Conservation (phyloP, 1,139 yeast genomes). For the Blastobotrys ciferrii region DNA sequence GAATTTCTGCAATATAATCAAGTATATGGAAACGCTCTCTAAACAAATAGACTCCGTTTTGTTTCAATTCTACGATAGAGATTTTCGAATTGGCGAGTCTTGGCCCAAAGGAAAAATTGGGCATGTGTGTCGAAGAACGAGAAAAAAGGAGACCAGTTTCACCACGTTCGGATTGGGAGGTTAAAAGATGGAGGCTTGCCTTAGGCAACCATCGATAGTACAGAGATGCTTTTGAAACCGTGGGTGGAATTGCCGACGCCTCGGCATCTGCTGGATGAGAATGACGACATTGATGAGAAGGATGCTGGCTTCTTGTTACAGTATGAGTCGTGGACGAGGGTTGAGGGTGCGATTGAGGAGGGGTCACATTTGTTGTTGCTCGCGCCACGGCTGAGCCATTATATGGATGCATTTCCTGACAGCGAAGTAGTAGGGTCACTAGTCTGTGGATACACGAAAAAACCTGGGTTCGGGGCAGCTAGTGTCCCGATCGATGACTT, state of each 20-base stretch:
- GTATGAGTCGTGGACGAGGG: conserved; percentile 24
- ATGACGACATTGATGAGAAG: conserved; percentile 42
- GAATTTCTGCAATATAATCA: too few relatives aligned
- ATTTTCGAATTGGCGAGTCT: too few relatives aligned
- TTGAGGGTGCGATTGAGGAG: conserved; percentile 8
- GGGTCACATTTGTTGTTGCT: conserved; percentile 20
- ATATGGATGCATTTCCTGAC: conserved; percentile 16
- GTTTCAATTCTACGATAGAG: too few relatives aligned
- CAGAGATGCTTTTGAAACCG: conserved; percentile 48
- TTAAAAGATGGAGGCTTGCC: neutral
- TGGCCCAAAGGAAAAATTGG: too few relatives aligned
- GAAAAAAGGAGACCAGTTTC: too few relatives aligned
- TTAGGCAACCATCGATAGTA: neutral
- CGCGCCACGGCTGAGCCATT: conserved; percentile 23
- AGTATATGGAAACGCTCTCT: too few relatives aligned
- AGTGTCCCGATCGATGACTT: conserved; percentile 7
- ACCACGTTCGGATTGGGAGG: too few relatives aligned
- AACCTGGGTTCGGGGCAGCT: neutral
- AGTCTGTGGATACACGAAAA: conserved; percentile 17
- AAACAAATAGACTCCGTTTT: too few relatives aligned
- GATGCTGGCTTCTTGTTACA: conserved; percentile 22
- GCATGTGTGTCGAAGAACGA: too few relatives aligned
- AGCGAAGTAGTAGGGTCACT: conserved; percentile 17
- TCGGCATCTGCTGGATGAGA: conserved; percentile 51
- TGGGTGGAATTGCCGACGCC: conserved; percentile 53